Base-by-base conservation (phyloP, 2,329 filamentous ascomycete genomes). In the Gnomoniopsis smithogilvyi region DNA sequence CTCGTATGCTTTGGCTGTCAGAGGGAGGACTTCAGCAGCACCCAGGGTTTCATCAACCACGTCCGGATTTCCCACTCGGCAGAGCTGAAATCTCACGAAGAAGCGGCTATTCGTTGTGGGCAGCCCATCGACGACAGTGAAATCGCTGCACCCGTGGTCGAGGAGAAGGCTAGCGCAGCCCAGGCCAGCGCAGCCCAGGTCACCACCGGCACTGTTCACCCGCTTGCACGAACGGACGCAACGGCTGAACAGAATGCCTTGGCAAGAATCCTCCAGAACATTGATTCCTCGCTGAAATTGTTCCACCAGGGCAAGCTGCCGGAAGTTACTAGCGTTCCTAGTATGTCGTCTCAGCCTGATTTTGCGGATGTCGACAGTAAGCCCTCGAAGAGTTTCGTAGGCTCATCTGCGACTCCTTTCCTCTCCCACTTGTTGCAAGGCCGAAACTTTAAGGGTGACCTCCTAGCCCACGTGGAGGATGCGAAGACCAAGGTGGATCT, bases 1-100 rank as follows among this genome's bases (percentile, higher is more conserved):
- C 82, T 98, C 51, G 89, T 96, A 63, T 99, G 95, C 78, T 34
- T 49, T 43, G 90, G 95, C 72, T 98, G 95, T 74, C 83, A 92
- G 52, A 84, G 94, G 64, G 91, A 92, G 71, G 91, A 97, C 72
- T 98, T 98, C 70, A 93, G 90, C 58, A 98, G 93, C 76, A 96
- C 93, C 0, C 95, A 98, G 73, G 95, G 95, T n/a, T 98, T 98
- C 75, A 95, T 99, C 77, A 99, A 99, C 70, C 95, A 99, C 71
- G 98, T 94, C 72, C 92, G 95, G 59, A 98, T 99, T 67, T 92
- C 93, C 26, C 95, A 99, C 75, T 90, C 89, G 70, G 84, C 91
- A 60, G 92, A 96, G 64, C 98, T 93, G 79, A 94, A 96, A 76
- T 97, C 92, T 67, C 95, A 99, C 69, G 94, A 98, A 72, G 91